Percentiles rank a stretch among this genome's conserved stretches.
These are phyloP conservation scores for Cinnamomum chago DNA, from an alignment of 164 flowering plant genomes.

Conservation along the genomic window DNA sequence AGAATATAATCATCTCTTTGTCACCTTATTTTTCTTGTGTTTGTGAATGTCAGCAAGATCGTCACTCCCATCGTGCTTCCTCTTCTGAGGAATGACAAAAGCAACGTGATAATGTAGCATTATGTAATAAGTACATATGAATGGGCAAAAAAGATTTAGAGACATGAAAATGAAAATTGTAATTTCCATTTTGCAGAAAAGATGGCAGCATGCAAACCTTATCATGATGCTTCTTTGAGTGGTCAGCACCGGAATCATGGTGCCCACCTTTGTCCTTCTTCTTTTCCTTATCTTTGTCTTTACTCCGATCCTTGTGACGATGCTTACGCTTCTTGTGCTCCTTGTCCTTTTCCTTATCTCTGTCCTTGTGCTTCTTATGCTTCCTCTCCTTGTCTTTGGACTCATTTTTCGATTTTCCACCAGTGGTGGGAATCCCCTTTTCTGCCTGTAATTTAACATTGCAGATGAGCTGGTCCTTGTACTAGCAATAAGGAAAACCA, in stretches of 20 bases:
- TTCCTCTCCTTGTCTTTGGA: slow-evolving; percentile 69
- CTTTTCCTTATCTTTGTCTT: slow-evolving; percentile 68
- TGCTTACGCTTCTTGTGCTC: slow-evolving; percentile 78
- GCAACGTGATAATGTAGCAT: neutral
- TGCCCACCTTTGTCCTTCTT: slow-evolving; percentile 60
- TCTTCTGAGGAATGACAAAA: slow-evolving; percentile 43
- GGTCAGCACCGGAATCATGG: slow-evolving; percentile 57
- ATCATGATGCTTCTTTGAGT: slow-evolving; percentile 64
- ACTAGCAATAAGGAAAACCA: neutral
- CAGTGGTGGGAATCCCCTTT: slow-evolving; percentile 61
- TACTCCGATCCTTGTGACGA: slow-evolving; percentile 66
- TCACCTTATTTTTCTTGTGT: slow-evolving; percentile 71
- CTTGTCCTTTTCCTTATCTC: slow-evolving; percentile 66
- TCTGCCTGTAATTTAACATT: slow-evolving; percentile 39
- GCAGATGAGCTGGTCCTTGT: neutral
- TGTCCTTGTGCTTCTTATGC: slow-evolving; percentile 72
- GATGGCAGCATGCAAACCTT: slow-evolving; percentile 38
- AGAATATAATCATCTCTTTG: neutral
- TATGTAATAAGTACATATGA: neutral
- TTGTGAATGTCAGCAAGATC: slow-evolving; percentile 56
- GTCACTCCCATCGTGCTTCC: slow-evolving; percentile 73
- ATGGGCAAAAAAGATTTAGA: neutral
- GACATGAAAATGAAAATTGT: too few species aligned
- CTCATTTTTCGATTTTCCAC: slow-evolving; percentile 50
- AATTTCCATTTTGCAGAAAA: neutral